Evolutionary conservation across 1,139 yeast genomes (phyloP), one percentile per base, ranked within the genome.

Genomic region (Geotrichum phurueaensis): DNA sequence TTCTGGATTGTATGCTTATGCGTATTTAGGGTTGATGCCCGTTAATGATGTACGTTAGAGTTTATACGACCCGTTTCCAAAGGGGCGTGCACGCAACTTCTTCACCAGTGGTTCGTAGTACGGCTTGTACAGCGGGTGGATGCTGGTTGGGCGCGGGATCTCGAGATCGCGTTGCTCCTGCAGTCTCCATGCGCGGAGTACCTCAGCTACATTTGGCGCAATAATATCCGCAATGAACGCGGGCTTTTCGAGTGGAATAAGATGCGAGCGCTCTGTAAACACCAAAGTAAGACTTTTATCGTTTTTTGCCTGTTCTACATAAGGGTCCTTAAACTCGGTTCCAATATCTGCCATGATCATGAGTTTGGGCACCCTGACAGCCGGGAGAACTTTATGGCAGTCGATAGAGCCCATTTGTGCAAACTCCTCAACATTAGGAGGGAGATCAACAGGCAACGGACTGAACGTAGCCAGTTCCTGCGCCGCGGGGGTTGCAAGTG

Each of bases 401-500:
- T 54, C 48, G 12, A 31, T 2, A 25, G 57, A 15, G 2, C 48
- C 50, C 22, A 22, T 25, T 39, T 50, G 59, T 7, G 22, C 20
- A 25, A 43, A 54, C 3, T 57, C 60, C 15, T 20, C 25, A 12
- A 57, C 58, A 25, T 45, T 51, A 7, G 51, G 20, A 3, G 36
- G 58, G n/a, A 51, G 53, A 6, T 59, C 56, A 22, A 47, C 20
- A 4, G 63, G 63, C 12, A 56, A 23, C 13, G 51, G 51, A 5
- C 31, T 29, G 39, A 54, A 64, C 20, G 62, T 54, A 22, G 51
- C 20, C 12, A 63, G 48, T 53, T 64, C 66, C 4, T 61, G 59
- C 1, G 58, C 43, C 22, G 57, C 51, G 3, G 64, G 64, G 1
- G 65, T 63, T 3, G 62, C 22, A 31, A 64, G 51, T 5, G 66